These are phyloP conservation scores for Ophiostoma tasmaniense DNA, from an alignment of 2,329 filamentous ascomycete species.

Conservation along the genomic window DNA sequence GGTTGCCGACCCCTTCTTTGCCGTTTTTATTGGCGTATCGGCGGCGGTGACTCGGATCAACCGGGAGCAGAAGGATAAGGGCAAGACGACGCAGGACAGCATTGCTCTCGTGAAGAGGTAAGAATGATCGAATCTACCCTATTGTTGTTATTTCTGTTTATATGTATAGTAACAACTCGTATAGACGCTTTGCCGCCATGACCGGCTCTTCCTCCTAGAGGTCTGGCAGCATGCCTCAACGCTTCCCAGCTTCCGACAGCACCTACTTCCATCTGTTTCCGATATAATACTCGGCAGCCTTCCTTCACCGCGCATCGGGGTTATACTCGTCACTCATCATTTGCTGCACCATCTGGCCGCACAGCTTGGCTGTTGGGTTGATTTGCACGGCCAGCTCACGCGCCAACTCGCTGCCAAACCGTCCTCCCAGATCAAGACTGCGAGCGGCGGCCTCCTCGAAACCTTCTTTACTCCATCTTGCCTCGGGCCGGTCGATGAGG, in stretches of 20 bases:
- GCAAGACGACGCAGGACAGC: constrained; percentile 43
- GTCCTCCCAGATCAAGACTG: constrained; percentile 56
- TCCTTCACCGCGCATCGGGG: constrained; percentile 21
- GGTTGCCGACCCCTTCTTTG: constrained; percentile 51
- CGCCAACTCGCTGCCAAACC: constrained; percentile 57
- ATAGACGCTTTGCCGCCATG: neutral
- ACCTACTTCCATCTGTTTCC: too few species aligned
- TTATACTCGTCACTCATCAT: constrained; percentile 63
- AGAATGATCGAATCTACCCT: constrained; percentile 15
- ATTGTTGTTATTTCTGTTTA: neutral
- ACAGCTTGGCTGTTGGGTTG: constrained; percentile 62
- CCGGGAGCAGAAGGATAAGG: constrained; percentile 52
- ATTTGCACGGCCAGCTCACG: constrained; percentile 55
- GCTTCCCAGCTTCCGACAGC: neutral
- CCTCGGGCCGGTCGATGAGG: constrained; percentile 29
- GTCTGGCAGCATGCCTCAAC: neutral
- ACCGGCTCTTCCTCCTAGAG: neutral
- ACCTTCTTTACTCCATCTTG: constrained; percentile 42
- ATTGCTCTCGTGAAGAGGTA: constrained; percentile 40
- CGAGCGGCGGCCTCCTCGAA: constrained; percentile 55
- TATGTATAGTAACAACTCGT: too few species aligned
- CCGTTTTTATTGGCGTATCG: constrained; percentile 46
- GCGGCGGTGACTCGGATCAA: constrained; percentile 51
- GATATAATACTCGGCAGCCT: neutral
- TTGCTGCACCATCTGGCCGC: constrained; percentile 59